Base-by-base conservation (phyloP, 2,329 filamentous ascomycete genomes). In the Pseudogymnoascus sp. region DNA sequence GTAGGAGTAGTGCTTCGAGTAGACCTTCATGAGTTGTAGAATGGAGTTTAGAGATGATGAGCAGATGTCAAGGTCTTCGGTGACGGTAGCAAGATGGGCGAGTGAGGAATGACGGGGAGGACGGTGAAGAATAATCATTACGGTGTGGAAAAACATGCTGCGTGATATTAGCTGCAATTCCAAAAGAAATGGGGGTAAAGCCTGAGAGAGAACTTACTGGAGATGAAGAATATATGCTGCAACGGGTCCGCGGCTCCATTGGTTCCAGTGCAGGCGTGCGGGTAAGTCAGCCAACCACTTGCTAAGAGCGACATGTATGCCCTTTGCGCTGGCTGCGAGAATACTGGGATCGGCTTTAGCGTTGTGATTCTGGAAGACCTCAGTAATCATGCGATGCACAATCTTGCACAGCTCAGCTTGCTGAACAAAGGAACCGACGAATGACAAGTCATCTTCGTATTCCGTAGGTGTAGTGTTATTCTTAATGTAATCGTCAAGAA, bases 71-170 rank as follows among this genome's bases (percentile, higher is more conserved):
- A 81, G 74, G 37, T 79, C 77, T 62, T 79, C 76, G 30, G 74
- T 75, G 4, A 71, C 71, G 2, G 72, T 69, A 11, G 77, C 72
- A 1, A 70, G 73, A 1, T 72, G 71, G 36, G 75, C 75, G 61
- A 73, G 70, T 39, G 79, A 74, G 37, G 76, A 70, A 57, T 78
- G 74, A 2, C 72, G 74, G 1, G 78, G 77, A 1, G 78, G 78
- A 0, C 78, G 74, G 62, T 80, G 78, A 2, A 81, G 73, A 57
- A 81, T 79, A 18, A 80, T 80, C 77, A 80, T 79, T 57, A 75
- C 74, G 0, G 78, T 79, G 61, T 80, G 78, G 64, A 80, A 80
- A 14, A 77, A 66, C 74, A 81, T 78, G 64, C 67, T 62, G 61
- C 43, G 15, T 53, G 61, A 43, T 58, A 22, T 53, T 38, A 50